Evolutionary conservation across 106 monocot species (phyloP).

Genomic region (Chionographis japonica): DNA sequence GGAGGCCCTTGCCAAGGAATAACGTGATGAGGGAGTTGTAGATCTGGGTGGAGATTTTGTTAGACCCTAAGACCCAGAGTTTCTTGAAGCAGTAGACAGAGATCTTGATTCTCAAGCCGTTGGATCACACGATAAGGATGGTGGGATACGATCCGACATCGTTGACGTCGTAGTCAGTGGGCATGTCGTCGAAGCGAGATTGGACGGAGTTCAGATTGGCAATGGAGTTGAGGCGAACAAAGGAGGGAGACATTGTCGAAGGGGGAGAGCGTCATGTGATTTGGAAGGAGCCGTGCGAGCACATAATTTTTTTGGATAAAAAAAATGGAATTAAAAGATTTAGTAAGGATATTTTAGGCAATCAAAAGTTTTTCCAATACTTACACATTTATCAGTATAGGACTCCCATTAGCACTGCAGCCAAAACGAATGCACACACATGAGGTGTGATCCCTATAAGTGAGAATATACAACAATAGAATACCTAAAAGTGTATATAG

Average conservation of each 20-base stretch:
- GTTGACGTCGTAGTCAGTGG: constrained; percentile 8
- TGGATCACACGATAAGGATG: constrained; percentile 30
- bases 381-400: too few species aligned
- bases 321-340: too few species aligned
- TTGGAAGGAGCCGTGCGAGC: too few species aligned
- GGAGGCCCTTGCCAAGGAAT: constrained; percentile 62
- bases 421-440: too few species aligned
- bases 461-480: too few species aligned
- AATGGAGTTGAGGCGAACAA: constrained; percentile 32
- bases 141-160: constrained; percentile 10
- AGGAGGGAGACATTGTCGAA: constrained; percentile 46
- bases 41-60: constrained; percentile 28
- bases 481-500: too few species aligned
- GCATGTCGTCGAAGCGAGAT: constrained; percentile 52
- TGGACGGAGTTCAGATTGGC: constrained; percentile 37
- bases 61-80: constrained; percentile 30
- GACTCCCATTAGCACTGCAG: too few species aligned
- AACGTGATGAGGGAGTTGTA: constrained; percentile 71
- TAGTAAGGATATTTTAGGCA: too few species aligned
- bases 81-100: constrained; percentile 74
- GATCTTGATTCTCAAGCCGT: constrained; percentile 42
- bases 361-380: too few species aligned
- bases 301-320: too few species aligned
- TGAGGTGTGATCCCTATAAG: too few species aligned
- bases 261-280: constrained; percentile 15